These are phyloP conservation scores for Candida argentea DNA, from an alignment of 805 yeast species.

Conservation along the genomic window DNA sequence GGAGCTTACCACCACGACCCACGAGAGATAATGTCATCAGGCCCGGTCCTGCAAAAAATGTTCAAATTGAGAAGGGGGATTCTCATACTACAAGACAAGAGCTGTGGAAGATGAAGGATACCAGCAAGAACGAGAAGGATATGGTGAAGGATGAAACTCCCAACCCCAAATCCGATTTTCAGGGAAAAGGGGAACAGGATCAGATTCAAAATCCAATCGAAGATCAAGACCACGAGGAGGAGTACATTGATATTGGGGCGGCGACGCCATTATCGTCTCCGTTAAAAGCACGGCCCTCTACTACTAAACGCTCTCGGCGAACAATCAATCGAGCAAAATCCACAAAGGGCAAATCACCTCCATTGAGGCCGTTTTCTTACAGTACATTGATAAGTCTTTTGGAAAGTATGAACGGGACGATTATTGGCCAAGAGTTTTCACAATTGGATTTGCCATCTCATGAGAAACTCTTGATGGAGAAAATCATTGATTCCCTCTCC, in stretches of 20 bases:
- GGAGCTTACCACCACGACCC: conserved; percentile 2
- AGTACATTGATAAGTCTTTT: conserved; percentile 39
- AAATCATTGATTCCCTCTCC: conserved; percentile 76
- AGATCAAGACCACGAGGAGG: conserved; percentile 11
- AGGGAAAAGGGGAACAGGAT: background rate
- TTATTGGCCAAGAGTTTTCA: conserved; percentile 62
- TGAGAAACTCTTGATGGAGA: conserved; percentile 73
- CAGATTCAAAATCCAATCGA: background rate
- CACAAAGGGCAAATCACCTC: conserved; percentile 4
- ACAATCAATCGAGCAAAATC: conserved; percentile 10
- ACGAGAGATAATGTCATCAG: conserved; percentile 1
- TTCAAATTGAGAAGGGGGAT: no score
- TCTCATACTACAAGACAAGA: no score
- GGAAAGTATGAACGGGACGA: conserved; percentile 51
- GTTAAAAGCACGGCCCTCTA: conserved; percentile 13
- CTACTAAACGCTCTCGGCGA: conserved; percentile 9
- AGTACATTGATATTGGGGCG: conserved; percentile 27
- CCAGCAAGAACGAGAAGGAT: no score
- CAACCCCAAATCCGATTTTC: no score
- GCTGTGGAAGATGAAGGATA: no score
- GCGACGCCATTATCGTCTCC: conserved; percentile 14
- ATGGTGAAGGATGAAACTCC: no score
- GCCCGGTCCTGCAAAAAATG: no score
- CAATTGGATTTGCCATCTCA: conserved; percentile 62
- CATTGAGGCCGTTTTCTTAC: conserved; percentile 29